Evolutionary conservation across 2,329 filamentous ascomycete species (phyloP).

Genomic region (Lojkania enalia): DNA sequence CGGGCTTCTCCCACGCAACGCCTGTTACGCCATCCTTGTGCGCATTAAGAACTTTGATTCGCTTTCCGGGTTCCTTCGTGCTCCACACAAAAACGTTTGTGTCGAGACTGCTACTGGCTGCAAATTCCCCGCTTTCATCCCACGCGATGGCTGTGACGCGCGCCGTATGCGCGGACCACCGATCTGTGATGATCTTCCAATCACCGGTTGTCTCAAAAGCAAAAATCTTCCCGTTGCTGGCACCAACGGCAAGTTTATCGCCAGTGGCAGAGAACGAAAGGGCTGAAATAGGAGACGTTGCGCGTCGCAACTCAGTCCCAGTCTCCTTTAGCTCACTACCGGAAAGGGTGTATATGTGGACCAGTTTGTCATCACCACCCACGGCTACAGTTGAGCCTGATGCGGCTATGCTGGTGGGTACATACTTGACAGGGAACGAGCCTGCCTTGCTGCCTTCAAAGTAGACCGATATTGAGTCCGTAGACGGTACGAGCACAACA

Average conservation of each 20-base stretch:
- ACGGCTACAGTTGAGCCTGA: slow-evolving; percentile 71
- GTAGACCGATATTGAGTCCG: slow-evolving; percentile 62
- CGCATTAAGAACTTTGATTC: slow-evolving; percentile 82
- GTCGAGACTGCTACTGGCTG: slow-evolving; percentile 83
- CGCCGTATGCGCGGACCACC: slow-evolving; percentile 73
- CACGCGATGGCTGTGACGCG: slow-evolving; percentile 72
- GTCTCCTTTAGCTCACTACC: slow-evolving; percentile 59
- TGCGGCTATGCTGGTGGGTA: slow-evolving; percentile 73
- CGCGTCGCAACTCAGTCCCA: slow-evolving; percentile 63
- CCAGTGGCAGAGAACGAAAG: slow-evolving; percentile 83
- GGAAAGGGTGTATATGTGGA: slow-evolving; percentile 72
- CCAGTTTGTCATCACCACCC: slow-evolving; percentile 72
- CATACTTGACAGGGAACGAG: slow-evolving; percentile 63
- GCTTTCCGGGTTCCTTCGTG: slow-evolving; percentile 76
- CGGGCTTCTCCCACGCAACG: slow-evolving; percentile 71
- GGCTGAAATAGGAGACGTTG: slow-evolving; percentile 72
- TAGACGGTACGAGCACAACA: slow-evolving; percentile 56
- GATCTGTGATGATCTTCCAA: slow-evolving; percentile 77
- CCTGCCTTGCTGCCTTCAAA: slow-evolving; percentile 63
- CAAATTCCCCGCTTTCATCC: slow-evolving; percentile 74
- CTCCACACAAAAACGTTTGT: slow-evolving; percentile 95
- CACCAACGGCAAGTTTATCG: slow-evolving; percentile 78
- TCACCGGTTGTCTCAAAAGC: slow-evolving; percentile 68
- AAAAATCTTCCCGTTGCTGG: slow-evolving; percentile 82
- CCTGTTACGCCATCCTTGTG: slow-evolving; percentile 96